These are phyloP conservation scores for Sarocladium brachiariae DNA, from an alignment of 2,329 filamentous ascomycete genomes.

Conservation along the genomic window DNA sequence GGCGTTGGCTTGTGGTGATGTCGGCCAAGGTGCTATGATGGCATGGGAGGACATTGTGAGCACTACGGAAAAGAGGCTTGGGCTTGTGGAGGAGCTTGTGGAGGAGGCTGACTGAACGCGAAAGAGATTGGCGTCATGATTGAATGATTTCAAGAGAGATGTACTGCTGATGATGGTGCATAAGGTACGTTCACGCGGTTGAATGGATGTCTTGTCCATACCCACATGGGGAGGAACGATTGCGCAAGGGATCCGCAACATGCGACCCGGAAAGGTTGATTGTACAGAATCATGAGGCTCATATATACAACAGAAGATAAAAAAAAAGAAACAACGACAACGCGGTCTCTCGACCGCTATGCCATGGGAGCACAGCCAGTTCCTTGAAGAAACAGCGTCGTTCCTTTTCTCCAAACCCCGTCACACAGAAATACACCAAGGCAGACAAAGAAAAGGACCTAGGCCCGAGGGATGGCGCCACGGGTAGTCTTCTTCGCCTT, in stretches of 20 bases:
- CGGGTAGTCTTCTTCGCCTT: neutral
- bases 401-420: too few relatives aligned
- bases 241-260: neutral
- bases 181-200: too few relatives aligned
- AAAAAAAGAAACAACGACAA: neutral
- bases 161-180: too few relatives aligned
- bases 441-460: neutral
- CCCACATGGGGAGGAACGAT: too few relatives aligned
- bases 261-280: neutral
- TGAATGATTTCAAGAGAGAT: too few relatives aligned
- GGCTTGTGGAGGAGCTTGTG: neutral
- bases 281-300: conserved; percentile 6
- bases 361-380: neutral
- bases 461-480: neutral
- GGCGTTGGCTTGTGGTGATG: conserved; percentile 75
- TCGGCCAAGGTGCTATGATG: conserved; percentile 75
- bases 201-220: too few relatives aligned
- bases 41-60: conserved; percentile 70
- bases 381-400: too few relatives aligned
- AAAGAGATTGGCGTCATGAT: too few relatives aligned
- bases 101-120: neutral
- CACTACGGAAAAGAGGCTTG: conserved; percentile 51
- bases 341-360: neutral
- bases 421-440: neutral
- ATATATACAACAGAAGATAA: conserved; percentile 5